Evolutionary conservation across 495 filamentous ascomycete species (phyloP), one percentile per base, ranked within the genome.

Genomic region (Annulohypoxylon moriforme): DNA sequence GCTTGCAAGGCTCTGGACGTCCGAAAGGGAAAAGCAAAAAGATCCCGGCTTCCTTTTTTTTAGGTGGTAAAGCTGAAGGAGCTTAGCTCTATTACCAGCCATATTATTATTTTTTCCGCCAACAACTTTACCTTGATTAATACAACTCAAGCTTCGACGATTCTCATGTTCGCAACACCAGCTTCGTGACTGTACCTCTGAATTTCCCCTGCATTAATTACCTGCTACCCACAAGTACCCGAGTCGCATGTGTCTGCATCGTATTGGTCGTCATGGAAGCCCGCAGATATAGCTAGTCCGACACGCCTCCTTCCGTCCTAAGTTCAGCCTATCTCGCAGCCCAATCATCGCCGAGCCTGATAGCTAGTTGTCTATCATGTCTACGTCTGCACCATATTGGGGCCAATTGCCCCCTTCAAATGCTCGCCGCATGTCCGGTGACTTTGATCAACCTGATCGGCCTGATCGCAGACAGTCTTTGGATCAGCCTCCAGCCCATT

Each of bases 221-320:
- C 60, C 47, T 61, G 33, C 47, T 65, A 60, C 58, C 25, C 64
- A 56, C 60, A 65, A 40, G 50, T 60, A 63, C 73, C 78, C 75
- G 76, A 64, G 66, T 74, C 73, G 79, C 80, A 84, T 85, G 80
- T 83, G 82, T 81, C 77, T 80, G 73, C 75, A 74, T 68, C 71
- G 76, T 77, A 85, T 84, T 84, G 81, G 83, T 73, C 74, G 73
- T 71, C 75, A 70, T 76, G 76, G 77, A 64, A 64, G 62, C 75
- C 70, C 78, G 79, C 79, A 80, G 71, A 63, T 67, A 76, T 61
- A 73, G 68, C 61, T 71, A 69, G 62, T 64, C 47, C 65, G 49
- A 69, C 59, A 63, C 57, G 58, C 68, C 62, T 63, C 64, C 50
- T 4, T n/a, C 72, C 64, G 64, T 74, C 55, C 38, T 38, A 40